Conservation (phyloP, 1,284 basidiomycete species). For the Tilletiaria anomala region DNA sequence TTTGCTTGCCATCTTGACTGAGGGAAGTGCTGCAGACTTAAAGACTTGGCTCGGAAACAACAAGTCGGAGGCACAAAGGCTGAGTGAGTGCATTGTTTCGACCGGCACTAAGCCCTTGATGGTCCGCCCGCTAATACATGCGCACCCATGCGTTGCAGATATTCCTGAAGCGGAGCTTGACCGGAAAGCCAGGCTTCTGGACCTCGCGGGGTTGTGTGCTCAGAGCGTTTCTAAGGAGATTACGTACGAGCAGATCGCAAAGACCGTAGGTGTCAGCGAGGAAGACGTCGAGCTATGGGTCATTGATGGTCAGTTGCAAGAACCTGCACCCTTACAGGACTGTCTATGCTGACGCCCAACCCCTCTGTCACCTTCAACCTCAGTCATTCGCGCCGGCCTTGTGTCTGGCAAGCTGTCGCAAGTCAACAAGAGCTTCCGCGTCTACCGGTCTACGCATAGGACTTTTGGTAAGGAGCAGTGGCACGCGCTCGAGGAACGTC, state of each 20-base stretch:
- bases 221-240: slow-evolving; percentile 8
- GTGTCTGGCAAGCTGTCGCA: slow-evolving; percentile 35
- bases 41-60: slow-evolving; percentile 9
- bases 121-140: no score
- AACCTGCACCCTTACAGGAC: not conserved
- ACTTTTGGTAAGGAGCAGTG: slow-evolving; percentile 33
- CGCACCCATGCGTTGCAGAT: not conserved
- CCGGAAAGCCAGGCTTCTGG: slow-evolving; percentile 34
- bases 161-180: slow-evolving; percentile 13
- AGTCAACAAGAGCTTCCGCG: slow-evolving; percentile 28
- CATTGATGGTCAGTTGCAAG: slow-evolving; percentile 32
- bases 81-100: slow-evolving; percentile 6
- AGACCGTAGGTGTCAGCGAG: not conserved
- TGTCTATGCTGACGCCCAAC: no score
- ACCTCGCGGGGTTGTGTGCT: slow-evolving; percentile 31
- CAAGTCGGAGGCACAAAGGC: slow-evolving; percentile 7
- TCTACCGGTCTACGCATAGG: slow-evolving; percentile 30
- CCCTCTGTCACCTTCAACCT: slow-evolving; percentile 2
- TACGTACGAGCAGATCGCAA: not conserved
- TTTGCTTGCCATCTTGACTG: slow-evolving; percentile 31
- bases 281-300: slow-evolving; percentile 36
- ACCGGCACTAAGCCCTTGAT: no score
- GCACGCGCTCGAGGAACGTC: slow-evolving; percentile 22
- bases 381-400: slow-evolving; percentile 36
- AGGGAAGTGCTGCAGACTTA: slow-evolving; percentile 17